Evolutionary conservation across 129 eudicot genomes (phyloP), one percentile per base, ranked within the genome.

Genomic region (Artemisia tridentata): DNA sequence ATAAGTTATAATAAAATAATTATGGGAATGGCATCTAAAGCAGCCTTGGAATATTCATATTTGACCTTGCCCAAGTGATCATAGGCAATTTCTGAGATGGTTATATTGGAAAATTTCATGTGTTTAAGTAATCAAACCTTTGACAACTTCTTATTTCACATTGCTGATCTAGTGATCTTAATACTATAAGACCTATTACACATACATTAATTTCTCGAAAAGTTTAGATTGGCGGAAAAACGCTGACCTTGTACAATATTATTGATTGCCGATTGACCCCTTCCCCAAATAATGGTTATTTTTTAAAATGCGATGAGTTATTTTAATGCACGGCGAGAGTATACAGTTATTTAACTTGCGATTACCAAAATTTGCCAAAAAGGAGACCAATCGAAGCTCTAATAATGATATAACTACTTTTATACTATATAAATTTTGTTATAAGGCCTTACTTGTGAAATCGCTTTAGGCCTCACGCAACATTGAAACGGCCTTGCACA

Each of bases 11-110:
- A 57, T 49, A 49, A 25, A 12, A 59, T 11, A 13, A 3, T 2
- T 55, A 55, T 75, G 46, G 27, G 67, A 66, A 66, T 75, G 73
- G 79, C 79, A 75, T 66, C 67, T 66, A 75, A 56, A 75, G 73
- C 60, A 65, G 50, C 60, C 19, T 55, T 0, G 68, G 73, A 56
- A 75, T 75, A 73, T 75, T 67, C 56, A 25, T 45, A 16, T 66
- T 75, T 75, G 79, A 75, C 58, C 27, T 55, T 56, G 59, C 49
- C 73, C 49, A 23, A 54, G 31, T 20, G 15, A 59, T 29, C 34
- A 29, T n/a, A 46, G 49, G 10, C 21, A 19, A 59, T 10, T 50
- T 62, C 66, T 5, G 20, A 14, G 11, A 61, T 19, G 29, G 59
- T 3, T 17, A 54, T 19, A 17, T 7, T 19, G 3, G 21, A 19